Conservation (phyloP, 2,329 filamentous ascomycete species). For the Colletotrichum sp. region DNA sequence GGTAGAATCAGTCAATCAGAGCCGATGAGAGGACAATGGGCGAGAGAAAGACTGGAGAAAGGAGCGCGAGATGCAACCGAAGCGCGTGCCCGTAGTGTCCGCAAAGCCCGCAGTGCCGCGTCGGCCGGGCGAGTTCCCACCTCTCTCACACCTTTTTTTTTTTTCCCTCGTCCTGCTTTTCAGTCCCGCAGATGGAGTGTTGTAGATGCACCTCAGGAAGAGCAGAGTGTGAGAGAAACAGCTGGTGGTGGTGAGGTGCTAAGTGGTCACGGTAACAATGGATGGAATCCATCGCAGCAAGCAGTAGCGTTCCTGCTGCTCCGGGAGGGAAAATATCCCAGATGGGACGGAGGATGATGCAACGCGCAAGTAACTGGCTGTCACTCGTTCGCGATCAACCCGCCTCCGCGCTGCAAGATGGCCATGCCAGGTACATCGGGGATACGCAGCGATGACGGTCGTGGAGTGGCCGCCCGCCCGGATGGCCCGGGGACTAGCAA, state of each 20-base stretch:
- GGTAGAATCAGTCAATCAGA: background rate
- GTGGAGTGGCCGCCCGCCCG: slow-evolving; percentile 9
- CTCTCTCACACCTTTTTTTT: slow-evolving; percentile 19
- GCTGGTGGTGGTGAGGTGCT: background rate
- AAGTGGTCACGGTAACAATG: background rate
- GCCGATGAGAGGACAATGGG: background rate
- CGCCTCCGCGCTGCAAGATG: background rate
- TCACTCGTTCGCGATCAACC: background rate
- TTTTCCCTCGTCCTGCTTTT: background rate
- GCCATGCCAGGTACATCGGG: background rate
- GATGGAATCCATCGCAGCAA: slow-evolving; percentile 21
- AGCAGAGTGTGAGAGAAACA: background rate
- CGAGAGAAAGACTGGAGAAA: background rate
- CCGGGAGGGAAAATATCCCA: background rate
- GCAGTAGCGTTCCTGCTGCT: background rate
- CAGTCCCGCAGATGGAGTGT: background rate
- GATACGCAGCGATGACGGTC: background rate
- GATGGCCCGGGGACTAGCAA: slow-evolving; percentile 23
- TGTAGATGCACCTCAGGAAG: slow-evolving; percentile 6
- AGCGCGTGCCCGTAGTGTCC: background rate
- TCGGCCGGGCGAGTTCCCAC: slow-evolving; percentile 25
- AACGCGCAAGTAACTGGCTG: background rate
- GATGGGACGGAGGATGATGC: background rate
- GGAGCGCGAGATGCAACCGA: slow-evolving; percentile 7
- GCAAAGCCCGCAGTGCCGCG: slow-evolving; percentile 8